These are phyloP conservation scores for Sphenostylis stenocarpa DNA, from an alignment of 306 rosid genomes.

Conservation along the genomic window DNA sequence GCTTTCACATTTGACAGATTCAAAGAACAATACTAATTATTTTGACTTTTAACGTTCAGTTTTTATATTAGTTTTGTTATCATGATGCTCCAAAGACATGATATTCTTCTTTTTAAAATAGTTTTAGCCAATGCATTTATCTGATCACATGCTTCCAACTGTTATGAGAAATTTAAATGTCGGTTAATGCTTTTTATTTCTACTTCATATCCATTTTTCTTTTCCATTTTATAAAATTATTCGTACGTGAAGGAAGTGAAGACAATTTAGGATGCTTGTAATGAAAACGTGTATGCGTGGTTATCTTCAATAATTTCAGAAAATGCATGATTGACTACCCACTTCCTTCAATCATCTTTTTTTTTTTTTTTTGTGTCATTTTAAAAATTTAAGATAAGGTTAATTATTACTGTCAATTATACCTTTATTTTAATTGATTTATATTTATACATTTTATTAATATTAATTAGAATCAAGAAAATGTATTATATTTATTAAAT, in stretches of 20 bases:
- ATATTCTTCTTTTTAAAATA: background rate
- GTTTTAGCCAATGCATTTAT: background rate
- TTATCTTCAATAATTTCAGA: background rate
- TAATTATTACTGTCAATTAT: too few relatives aligned
- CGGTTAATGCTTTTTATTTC: too few relatives aligned
- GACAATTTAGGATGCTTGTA: background rate
- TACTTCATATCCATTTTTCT: too few relatives aligned
- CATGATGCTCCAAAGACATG: background rate
- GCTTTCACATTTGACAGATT: slow-evolving; percentile 27
- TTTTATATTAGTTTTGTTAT: background rate
- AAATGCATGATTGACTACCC: background rate
- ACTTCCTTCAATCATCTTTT: background rate
- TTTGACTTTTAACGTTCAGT: background rate
- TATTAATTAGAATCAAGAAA: too few relatives aligned
- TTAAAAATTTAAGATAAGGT: too few relatives aligned
- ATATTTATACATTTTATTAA: too few relatives aligned
- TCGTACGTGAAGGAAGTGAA: background rate
- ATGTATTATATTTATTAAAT: too few relatives aligned
- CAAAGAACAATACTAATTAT: background rate
- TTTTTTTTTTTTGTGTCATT: too few relatives aligned
- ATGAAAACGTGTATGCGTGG: background rate
- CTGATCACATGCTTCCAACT: background rate
- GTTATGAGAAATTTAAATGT: background rate
- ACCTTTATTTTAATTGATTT: too few relatives aligned
- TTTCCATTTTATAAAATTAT: too few relatives aligned